These are phyloP conservation scores for Trichoderma sp. DNA, from an alignment of 2,329 filamentous ascomycete genomes.

Conservation along the genomic window DNA sequence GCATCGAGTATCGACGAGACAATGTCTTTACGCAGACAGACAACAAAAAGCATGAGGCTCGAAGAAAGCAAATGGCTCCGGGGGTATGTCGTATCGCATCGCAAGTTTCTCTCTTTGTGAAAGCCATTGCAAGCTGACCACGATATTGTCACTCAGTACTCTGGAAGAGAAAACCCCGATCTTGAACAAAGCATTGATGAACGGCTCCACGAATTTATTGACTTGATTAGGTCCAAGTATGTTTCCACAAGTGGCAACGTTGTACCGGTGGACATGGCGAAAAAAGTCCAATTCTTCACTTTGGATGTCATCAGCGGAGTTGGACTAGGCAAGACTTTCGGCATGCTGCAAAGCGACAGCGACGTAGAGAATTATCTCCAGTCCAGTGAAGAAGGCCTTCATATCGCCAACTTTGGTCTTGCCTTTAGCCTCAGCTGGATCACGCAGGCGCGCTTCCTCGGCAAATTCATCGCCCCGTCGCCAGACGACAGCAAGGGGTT, in stretches of 20 bases:
- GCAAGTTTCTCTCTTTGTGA: background rate
- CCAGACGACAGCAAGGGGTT: constrained; percentile 32
- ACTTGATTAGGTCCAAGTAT: constrained; percentile 45
- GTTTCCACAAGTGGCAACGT: constrained; percentile 31
- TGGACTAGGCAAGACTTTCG: constrained; percentile 49
- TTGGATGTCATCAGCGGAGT: constrained; percentile 53
- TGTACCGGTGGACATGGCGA: constrained; percentile 44
- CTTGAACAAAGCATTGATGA: constrained; percentile 50
- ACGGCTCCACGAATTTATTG: constrained; percentile 43
- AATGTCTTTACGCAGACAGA: constrained; percentile 53
- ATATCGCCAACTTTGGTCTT: constrained; percentile 27
- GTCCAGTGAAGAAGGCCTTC: constrained; percentile 34
- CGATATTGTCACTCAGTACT: constrained; percentile 41
- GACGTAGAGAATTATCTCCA: constrained; percentile 44
- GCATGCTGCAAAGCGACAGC: constrained; percentile 44
- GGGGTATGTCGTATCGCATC: constrained; percentile 38
- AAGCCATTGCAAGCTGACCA: background rate
- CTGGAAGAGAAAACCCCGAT: constrained; percentile 51
- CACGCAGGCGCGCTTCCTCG: constrained; percentile 30
- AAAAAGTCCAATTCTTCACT: constrained; percentile 49
- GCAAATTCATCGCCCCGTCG: constrained; percentile 29
- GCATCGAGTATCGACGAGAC: constrained; percentile 48
- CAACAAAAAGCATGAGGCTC: constrained; percentile 43
- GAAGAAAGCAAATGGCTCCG: constrained; percentile 49
- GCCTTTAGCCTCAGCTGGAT: constrained; percentile 31